phyloP scores from a whole-genome alignment of 2,329 filamentous ascomycete genomes.

The Trichophyton rubrum region DNA sequence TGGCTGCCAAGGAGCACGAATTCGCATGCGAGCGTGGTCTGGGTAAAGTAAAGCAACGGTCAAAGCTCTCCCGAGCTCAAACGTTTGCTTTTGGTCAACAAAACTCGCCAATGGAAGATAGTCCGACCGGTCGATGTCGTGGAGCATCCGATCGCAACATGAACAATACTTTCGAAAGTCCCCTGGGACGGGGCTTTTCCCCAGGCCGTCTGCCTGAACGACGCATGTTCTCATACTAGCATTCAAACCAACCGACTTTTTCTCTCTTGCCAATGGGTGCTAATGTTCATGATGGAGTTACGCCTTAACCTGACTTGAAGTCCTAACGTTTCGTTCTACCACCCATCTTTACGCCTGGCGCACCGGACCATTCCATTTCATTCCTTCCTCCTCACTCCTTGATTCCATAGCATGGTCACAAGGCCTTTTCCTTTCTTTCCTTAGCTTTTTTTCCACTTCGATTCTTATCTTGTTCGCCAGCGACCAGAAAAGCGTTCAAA shows the following conservation, averaged over 20 bases:
- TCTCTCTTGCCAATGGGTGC: background rate
- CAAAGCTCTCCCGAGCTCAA: conserved; percentile 73
- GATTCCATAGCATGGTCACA: background rate
- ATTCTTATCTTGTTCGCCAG: background rate
- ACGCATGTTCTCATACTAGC: conserved; percentile 34
- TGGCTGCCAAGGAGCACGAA: conserved; percentile 85
- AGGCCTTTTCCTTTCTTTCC: background rate
- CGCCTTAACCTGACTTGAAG: conserved; percentile 5
- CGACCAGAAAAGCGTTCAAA: background rate
- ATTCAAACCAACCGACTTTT: background rate
- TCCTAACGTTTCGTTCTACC: conserved; percentile 2
- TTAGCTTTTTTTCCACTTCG: background rate
- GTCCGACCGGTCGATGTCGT: conserved; percentile 43
- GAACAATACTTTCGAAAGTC: conserved; percentile 23
- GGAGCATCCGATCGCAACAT: conserved; percentile 22
- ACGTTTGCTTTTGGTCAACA: conserved; percentile 90
- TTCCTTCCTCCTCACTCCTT: background rate
- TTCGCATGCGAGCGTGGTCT: conserved; percentile 89
- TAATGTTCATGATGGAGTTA: conserved; percentile 5
- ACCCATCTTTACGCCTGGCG: background rate
- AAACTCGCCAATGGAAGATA: conserved; percentile 47
- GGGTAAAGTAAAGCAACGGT: conserved; percentile 79
- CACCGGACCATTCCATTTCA: background rate
- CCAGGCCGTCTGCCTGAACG: conserved; percentile 28
- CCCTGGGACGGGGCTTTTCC: conserved; percentile 26